Evolutionary conservation across 75 land plant genomes (phyloP).

Genomic region (Gnetum montanum): DNA sequence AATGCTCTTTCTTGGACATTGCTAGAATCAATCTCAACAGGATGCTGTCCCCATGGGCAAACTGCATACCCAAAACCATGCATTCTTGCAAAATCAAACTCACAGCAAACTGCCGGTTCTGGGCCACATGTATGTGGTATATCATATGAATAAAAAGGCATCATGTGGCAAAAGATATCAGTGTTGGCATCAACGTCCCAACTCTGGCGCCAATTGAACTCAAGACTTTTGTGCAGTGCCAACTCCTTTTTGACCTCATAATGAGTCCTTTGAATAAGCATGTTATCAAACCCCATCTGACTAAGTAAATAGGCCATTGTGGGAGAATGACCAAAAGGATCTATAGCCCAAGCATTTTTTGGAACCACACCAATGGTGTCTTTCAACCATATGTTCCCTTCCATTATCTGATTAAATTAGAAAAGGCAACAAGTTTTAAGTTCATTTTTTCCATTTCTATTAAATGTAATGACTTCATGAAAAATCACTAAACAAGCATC

Average conservation of each 20-base stretch:
- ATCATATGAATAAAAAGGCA: slow-evolving; percentile 99
- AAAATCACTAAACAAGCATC: slow-evolving; percentile 58
- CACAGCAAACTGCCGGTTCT: slow-evolving; percentile 97
- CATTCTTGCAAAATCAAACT: slow-evolving; percentile 93
- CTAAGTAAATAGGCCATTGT: slow-evolving; percentile 98
- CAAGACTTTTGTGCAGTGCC: slow-evolving; percentile 67
- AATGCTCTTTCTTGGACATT: slow-evolving; percentile 87
- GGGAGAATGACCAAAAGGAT: slow-evolving; percentile 97
- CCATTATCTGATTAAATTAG: slow-evolving; percentile 69
- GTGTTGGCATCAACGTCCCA: slow-evolving; percentile 86
- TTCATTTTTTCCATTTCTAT: too few species aligned
- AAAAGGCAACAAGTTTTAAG: slow-evolving; percentile 52
- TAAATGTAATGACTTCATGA: slow-evolving; percentile 72
- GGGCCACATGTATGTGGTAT: slow-evolving; percentile 99
- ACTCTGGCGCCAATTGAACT: slow-evolving; percentile 95
- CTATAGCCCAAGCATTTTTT: slow-evolving; percentile 98
- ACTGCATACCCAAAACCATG: slow-evolving; percentile 51
- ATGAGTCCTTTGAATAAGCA: slow-evolving; percentile 97
- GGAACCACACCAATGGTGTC: slow-evolving; percentile 83
- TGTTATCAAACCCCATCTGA: slow-evolving; percentile 94
- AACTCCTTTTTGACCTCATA: slow-evolving; percentile 95
- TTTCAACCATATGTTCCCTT: slow-evolving; percentile 90
- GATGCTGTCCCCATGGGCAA: slow-evolving; percentile 88
- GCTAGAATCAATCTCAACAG: slow-evolving; percentile 51
- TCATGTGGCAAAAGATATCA: slow-evolving; percentile 98